Evolutionary conservation across 495 filamentous ascomycete genomes (phyloP).

Genomic region (Neurospora hispaniola): DNA sequence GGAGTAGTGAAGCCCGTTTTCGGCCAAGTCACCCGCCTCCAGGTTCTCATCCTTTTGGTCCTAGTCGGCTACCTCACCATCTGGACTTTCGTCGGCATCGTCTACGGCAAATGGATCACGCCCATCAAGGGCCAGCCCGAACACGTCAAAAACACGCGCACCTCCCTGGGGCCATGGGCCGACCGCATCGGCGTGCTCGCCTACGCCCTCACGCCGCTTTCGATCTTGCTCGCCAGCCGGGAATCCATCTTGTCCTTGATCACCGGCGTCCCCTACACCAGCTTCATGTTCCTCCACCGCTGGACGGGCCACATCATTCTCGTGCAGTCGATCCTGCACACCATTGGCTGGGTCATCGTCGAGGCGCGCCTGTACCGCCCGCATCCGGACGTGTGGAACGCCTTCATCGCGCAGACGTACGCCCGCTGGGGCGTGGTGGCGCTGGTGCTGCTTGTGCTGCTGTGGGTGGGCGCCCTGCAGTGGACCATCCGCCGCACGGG

Average conservation of each 20-base stretch:
- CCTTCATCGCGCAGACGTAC: conserved; percentile 45
- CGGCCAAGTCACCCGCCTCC: conserved; percentile 31
- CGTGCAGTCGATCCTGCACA: conserved; percentile 50
- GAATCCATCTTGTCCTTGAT: conserved; percentile 51
- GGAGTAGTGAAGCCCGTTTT: conserved; percentile 14
- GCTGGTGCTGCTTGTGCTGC: conserved; percentile 43
- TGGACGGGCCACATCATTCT: conserved; percentile 57
- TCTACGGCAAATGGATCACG: conserved; percentile 49
- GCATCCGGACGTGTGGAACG: conserved; percentile 42
- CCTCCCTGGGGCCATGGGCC: conserved; percentile 47
- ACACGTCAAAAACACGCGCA: conserved; percentile 42
- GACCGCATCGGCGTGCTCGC: conserved; percentile 54
- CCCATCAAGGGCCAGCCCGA: conserved; percentile 39
- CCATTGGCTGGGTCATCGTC: conserved; percentile 53
- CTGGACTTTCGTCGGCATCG: conserved; percentile 52
- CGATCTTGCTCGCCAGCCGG: conserved; percentile 45
- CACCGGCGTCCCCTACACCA: conserved; percentile 56
- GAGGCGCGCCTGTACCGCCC: conserved; percentile 53
- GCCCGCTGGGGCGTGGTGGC: conserved; percentile 57
- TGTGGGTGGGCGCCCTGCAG: conserved; percentile 44
- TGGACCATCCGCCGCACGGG: conserved; percentile 46
- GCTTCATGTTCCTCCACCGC: conserved; percentile 59
- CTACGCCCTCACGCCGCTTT: conserved; percentile 55
- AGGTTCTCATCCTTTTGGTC: conserved; percentile 31
- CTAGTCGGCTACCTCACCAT: conserved; percentile 46